Evolutionary conservation across 2,329 filamentous ascomycete genomes (phyloP), one percentile per base, ranked within the genome.

Genomic region (Trichophaea hybrida): DNA sequence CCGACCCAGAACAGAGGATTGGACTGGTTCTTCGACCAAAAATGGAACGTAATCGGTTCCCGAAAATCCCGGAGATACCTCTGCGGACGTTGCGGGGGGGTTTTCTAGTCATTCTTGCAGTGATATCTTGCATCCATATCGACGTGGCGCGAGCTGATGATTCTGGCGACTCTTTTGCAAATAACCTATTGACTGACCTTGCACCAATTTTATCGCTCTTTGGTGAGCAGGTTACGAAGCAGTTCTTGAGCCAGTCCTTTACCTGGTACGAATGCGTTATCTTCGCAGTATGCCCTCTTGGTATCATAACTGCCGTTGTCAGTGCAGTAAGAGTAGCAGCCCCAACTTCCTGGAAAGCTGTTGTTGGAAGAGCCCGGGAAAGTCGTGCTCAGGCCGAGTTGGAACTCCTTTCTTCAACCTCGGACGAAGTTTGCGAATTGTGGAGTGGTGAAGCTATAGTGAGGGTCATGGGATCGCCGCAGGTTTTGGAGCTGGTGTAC

Each of bases 361-460:
- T 75, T 31, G 68, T 76, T 8, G 74, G 75, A 0, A 60, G 73
- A 51, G 74, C 74, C 0, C 70, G 74, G 40, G 76, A 77, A 62
- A 74, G 71, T 2, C 68, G 69, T 0, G 72, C 73, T 0, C 69
- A 70, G 1, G 73, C 71, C 0, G 75, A 77, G 33, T 66, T 67
- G 0, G 75, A 77, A 31, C 64, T 77, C 0, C 70, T 76, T 59
- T 75, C 75, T 0, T 78, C 75, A 4, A 76, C 76, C 0, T 76
- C 74, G 0, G 66, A 73, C 7, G 73, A 74, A 0, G 75, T 73
- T 0, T 75, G 73, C 44, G 73, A 75, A 54, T 62, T 75, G 0
- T 75, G 65, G 61, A 69, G 71, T 40, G 69, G 69, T 0, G 67
- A 70, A 4, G 34, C 38, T 6, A 17, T 61, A 2, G 60, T 61